Evolutionary conservation across 352 stramenopile genomes (phyloP).

Genomic region (Globisporangium polare): DNA sequence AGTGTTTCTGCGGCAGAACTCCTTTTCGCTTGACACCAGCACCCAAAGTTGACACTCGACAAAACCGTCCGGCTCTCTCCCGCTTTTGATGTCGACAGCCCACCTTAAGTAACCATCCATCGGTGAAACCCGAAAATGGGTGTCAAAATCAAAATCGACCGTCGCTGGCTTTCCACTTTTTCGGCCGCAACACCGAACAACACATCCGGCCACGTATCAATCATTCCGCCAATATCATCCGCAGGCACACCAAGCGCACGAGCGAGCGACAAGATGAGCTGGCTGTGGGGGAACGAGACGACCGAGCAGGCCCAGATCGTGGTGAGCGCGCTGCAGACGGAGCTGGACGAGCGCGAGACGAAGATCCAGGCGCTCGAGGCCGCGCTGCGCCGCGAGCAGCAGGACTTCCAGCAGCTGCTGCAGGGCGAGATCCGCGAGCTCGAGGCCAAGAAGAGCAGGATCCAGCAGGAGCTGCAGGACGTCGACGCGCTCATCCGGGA

Average conservation of each 20-base stretch:
- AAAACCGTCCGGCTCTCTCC: not conserved
- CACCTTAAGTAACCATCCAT: not conserved
- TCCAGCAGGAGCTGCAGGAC: slow-evolving; percentile 19
- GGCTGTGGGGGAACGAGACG: slow-evolving; percentile 83
- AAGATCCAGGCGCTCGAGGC: slow-evolving; percentile 80
- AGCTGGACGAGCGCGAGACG: slow-evolving; percentile 75
- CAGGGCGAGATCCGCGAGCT: slow-evolving; percentile 67
- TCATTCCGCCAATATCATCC: not conserved
- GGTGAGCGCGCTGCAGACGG: slow-evolving; percentile 71
- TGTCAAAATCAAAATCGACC: not conserved
- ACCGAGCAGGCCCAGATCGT: slow-evolving; percentile 84
- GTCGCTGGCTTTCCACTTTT: slow-evolving; percentile 2
- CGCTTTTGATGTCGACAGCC: not conserved
- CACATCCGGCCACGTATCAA: slow-evolving; percentile 8
- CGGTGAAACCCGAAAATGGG: not conserved
- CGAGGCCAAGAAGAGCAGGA: slow-evolving; percentile 38
- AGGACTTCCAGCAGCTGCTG: slow-evolving; percentile 56
- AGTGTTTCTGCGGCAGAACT: too few relatives aligned
- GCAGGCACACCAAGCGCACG: not conserved
- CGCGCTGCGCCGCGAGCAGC: slow-evolving; percentile 69
- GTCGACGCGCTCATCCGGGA: slow-evolving; percentile 42
- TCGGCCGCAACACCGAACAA: not conserved
- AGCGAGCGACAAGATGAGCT: slow-evolving; percentile 39
- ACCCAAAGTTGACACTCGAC: not conserved
- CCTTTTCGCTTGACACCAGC: too few relatives aligned